A percentile compares a stretch with the other conserved stretches of the same genome.
These are phyloP conservation scores for Tylopilus felleus DNA, from an alignment of 768 basidiomycete species.

Conservation along the genomic window DNA sequence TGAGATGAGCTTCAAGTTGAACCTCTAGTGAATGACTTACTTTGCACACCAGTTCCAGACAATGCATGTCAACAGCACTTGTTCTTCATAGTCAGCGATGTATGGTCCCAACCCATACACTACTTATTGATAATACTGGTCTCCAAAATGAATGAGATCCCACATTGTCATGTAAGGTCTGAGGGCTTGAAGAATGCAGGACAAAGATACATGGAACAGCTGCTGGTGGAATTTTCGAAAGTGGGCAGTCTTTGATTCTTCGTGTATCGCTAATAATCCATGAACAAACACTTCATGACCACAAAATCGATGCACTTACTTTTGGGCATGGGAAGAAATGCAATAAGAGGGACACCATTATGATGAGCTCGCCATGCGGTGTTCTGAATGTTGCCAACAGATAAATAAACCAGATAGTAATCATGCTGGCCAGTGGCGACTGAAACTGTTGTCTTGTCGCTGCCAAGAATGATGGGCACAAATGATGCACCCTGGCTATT, in stretches of 20 bases:
- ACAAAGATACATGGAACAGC: too few relatives aligned
- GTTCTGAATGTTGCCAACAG: not conserved
- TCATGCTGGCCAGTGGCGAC: not conserved
- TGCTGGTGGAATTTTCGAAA: not conserved
- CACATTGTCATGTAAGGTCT: too few relatives aligned
- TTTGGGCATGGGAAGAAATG: slow-evolving; percentile 31
- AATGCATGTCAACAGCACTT: slow-evolving; percentile 31
- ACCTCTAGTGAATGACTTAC: not conserved
- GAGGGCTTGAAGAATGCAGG: too few relatives aligned
- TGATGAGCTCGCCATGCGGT: not conserved
- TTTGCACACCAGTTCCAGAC: slow-evolving; percentile 34
- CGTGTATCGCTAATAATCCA: too few relatives aligned
- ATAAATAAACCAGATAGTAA: not conserved
- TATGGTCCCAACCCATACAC: slow-evolving; percentile 16
- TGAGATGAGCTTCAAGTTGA: too few relatives aligned
- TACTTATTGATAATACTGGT: too few relatives aligned
- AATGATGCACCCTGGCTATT: not conserved
- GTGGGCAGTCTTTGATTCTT: not conserved
- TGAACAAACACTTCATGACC: not conserved
- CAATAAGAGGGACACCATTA: slow-evolving; percentile 8
- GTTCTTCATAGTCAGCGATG: slow-evolving; percentile 42
- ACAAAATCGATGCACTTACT: not conserved
- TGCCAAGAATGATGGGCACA: not conserved
- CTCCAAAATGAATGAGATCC: too few relatives aligned
- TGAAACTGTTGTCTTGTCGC: not conserved